Conservation (phyloP, 768 basidiomycete genomes). For the Amylocystis lapponica region DNA sequence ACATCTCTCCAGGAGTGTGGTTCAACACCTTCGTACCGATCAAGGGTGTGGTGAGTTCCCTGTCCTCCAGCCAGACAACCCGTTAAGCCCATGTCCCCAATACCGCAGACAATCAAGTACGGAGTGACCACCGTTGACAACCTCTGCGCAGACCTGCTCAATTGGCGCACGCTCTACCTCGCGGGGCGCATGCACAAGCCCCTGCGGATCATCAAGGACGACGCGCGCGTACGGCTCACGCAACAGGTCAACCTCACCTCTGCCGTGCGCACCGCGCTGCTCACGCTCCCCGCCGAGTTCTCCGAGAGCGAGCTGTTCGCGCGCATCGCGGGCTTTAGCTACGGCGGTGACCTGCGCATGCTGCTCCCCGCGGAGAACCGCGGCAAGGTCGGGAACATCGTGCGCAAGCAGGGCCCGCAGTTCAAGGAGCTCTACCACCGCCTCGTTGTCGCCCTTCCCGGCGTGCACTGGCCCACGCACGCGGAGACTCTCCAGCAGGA, state of each 20-base stretch:
- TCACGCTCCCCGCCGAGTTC: conserved; percentile 80
- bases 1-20: conserved; percentile 83
- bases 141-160: conserved; percentile 83
- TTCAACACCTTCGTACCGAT: conserved; percentile 89
- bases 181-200: conserved; percentile 98
- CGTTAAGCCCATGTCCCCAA: no score
- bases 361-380: conserved; percentile 91
- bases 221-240: conserved; percentile 85
- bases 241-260: conserved; percentile 92
- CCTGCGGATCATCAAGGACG: conserved; percentile 86
- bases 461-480: conserved; percentile 64
- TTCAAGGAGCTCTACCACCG: conserved; percentile 87
- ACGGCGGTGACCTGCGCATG: conserved; percentile 92
- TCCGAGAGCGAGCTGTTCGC: conserved; percentile 79
- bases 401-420: conserved; percentile 71
- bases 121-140: conserved; percentile 90
- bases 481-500: conserved; percentile 68
- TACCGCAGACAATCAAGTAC: conserved; percentile 91
- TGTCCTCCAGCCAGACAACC: not conserved
- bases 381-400: conserved; percentile 91
- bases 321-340: conserved; percentile 80
- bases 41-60: conserved; percentile 68
- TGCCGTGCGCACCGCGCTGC: conserved; percentile 84
- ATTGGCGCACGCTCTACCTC: conserved; percentile 91
- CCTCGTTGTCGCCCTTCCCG: conserved; percentile 71